Base-by-base conservation (phyloP, 305 asterid genomes). In the Stenogyne calaminthoides region DNA sequence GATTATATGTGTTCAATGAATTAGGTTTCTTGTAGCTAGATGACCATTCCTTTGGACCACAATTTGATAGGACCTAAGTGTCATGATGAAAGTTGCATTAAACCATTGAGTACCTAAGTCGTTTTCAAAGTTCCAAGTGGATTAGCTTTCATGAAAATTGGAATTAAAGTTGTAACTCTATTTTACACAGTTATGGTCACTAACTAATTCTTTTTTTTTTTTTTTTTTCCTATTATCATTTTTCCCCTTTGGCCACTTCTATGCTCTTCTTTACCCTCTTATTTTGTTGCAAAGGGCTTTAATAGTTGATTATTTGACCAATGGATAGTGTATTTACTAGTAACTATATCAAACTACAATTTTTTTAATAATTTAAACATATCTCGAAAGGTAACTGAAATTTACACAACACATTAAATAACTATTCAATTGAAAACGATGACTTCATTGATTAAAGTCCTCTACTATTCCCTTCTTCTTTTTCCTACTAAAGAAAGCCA, bases 81-180 rank as follows among this genome's bases (percentile, higher is more conserved):
- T 70, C 55, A 51, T 62, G 44, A 72, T 69, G 37, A 44, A 76
- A 37, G 49, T 70, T 18, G 9, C 37, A 64, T 56, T 29, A 65
- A 55, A 56, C 60, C 59, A 55, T 55, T 6, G 37, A 37, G 69
- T 54, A 42, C 37, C 54, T n/a, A 4, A 18, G 42, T 72, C 77
- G 34, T 73, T 67, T 69, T 78, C 76, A 73, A 25, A 67, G 18
- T 65, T 9, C 68, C 54, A 11, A 78, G 79, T 76, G 75, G 84
- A 67, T 71, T 47, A 58, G 37, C 74, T 73, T 73, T 73, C 52
- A 71, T 19, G 14, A 56, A 67, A 54, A 27, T 75, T 70, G 61
- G 56, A 80, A 79, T 16, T 57, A 74, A 78, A 64, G 77, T 76
- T 67, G 25, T 67, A 44, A n/a, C 19, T 71, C 66, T 73, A 71